Base-by-base conservation (phyloP, 768 basidiomycete genomes). In the Auriscalpium microsporum region DNA sequence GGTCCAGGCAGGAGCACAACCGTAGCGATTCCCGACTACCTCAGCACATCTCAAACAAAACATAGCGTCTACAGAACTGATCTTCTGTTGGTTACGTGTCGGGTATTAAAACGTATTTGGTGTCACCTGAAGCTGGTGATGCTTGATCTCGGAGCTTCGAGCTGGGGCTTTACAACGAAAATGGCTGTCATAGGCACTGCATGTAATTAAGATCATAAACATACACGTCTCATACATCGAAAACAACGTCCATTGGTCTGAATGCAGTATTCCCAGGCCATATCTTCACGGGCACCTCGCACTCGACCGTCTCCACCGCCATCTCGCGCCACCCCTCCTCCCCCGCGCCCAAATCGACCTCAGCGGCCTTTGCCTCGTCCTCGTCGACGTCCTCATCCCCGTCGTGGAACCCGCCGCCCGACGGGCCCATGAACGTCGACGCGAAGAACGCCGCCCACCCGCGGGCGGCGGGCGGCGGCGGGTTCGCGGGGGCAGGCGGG, bases 221-320 rank as follows among this genome's bases (percentile, higher is more conserved):
- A 28, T 28, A 28, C 28, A 28, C 2, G 28, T 28, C 28, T 28
- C 56, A 87, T 4, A 90, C 83, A 65, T 86, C 84, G 66, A 90
- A 90, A 33, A 87, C 82, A 8, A 90, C 84, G 58, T 89, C 84
- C 65, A 79, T 74, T 4, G 90, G 81, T 68, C 81, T 85, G 71
- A 90, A 93, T 45, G 84, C 87, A 4, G 90, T 94, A 70, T 91
- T 93, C 45, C 90, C 90, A 10, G 93, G 85, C 79, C 87, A 94
- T 1, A 96, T 87, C 61, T 70, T 81, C 55, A 98, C 81, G 17
- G 91, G 90, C 45, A 98, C 88, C 68, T 94, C 90, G 64, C 94
- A 96, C 68, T 96, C 95, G 16, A 98, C 92, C 56, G 85, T 89
- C 77, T 97, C 94, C 23, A 86, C 77, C 64, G 68, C 74, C 10